These are phyloP conservation scores for Huntiella bhutanensis DNA, from an alignment of 2,329 filamentous ascomycete species.

Conservation along the genomic window DNA sequence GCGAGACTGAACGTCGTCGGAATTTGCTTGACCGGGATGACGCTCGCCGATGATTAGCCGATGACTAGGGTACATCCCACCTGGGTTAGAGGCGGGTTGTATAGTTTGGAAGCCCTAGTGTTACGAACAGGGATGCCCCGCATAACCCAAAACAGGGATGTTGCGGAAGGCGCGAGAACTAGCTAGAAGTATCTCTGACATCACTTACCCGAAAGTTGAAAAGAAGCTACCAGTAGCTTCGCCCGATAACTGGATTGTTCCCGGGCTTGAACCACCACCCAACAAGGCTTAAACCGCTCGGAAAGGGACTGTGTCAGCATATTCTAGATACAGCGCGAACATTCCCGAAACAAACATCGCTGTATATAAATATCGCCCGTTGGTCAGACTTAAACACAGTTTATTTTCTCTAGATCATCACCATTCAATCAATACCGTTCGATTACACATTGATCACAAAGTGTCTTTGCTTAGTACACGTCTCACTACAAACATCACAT, in stretches of 20 bases:
- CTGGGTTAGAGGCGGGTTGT: too few species aligned
- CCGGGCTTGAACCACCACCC: neutral
- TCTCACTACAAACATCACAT: neutral
- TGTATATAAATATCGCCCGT: slow-evolving; percentile 1
- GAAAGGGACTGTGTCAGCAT: neutral
- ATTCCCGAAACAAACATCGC: neutral
- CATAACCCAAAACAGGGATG: slow-evolving; percentile 1
- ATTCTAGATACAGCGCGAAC: neutral
- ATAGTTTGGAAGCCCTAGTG: neutral
- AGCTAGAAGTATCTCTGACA: slow-evolving; percentile 9
- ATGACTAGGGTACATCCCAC: neutral
- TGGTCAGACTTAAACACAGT: neutral
- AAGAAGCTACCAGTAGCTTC: slow-evolving; percentile 9
- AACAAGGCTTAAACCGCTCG: neutral
- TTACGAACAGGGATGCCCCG: slow-evolving; percentile 3
- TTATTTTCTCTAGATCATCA: slow-evolving; percentile 1
- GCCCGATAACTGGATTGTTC: neutral
- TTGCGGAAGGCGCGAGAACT: slow-evolving; percentile 11
- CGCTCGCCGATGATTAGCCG: slow-evolving; percentile 5
- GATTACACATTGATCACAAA: too few species aligned
- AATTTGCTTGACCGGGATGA: slow-evolving; percentile 8
- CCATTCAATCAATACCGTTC: neutral
- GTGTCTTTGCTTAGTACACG: too few species aligned
- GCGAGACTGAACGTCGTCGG: slow-evolving; percentile 3
- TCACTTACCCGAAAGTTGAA: slow-evolving; percentile 3